phyloP scores from a whole-genome alignment of 2,329 filamentous ascomycete species.

The Aspergillus jensenii region DNA sequence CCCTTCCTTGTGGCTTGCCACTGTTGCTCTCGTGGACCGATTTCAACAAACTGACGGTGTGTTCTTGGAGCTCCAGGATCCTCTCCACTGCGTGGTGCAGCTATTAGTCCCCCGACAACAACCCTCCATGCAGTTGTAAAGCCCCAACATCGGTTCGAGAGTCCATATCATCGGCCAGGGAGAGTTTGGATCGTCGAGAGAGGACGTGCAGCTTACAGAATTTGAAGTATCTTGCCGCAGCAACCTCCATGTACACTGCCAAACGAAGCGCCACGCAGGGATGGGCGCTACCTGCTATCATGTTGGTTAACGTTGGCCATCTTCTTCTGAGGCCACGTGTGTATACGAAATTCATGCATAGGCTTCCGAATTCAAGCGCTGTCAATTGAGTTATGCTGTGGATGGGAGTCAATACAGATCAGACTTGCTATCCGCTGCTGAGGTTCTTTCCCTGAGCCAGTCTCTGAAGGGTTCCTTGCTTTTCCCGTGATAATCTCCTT shows the following conservation, averaged over 20 bases:
- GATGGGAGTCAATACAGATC: background rate
- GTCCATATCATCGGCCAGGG: background rate
- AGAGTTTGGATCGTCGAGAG: background rate
- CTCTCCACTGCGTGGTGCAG: background rate
- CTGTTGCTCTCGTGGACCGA: background rate
- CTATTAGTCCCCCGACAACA: background rate
- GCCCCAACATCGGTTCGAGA: background rate
- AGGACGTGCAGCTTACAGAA: background rate
- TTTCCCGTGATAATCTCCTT: background rate
- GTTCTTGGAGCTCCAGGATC: background rate
- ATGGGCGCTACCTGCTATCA: constrained; percentile 2
- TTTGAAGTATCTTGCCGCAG: background rate
- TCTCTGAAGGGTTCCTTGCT: background rate
- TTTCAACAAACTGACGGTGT: background rate
- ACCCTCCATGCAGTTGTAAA: background rate
- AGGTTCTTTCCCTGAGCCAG: background rate
- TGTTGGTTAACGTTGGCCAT: constrained; percentile 12
- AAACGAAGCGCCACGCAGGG: constrained; percentile 7
- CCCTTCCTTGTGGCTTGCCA: background rate
- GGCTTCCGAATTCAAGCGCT: background rate
- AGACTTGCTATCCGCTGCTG: background rate
- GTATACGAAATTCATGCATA: background rate
- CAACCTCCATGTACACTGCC: background rate
- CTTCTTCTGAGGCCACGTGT: constrained; percentile 14
- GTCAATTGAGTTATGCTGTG: too few species aligned